Percentiles rank a stretch among this genome's conserved stretches.
These are phyloP conservation scores for Termitomyces sp. DNA, from an alignment of 768 basidiomycete genomes.

Conservation along the genomic window DNA sequence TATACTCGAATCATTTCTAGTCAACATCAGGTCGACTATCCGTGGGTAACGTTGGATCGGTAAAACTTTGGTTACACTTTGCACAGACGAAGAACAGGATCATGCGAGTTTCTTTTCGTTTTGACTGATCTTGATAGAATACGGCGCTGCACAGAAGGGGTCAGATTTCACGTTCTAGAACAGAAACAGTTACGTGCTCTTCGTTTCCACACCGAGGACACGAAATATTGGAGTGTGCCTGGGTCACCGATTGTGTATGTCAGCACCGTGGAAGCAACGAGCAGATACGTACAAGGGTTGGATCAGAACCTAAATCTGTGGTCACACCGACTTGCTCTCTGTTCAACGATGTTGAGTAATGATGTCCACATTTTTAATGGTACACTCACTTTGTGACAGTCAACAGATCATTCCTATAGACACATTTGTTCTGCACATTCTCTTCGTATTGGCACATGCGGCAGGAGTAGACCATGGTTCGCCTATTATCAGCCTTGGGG, in stretches of 20 bases:
- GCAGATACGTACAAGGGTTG: constrained; percentile 62
- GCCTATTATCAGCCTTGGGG: constrained; percentile 84
- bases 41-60: constrained; percentile 56
- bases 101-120: constrained; percentile 94
- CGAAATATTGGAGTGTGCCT: constrained; percentile 80
- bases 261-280: neutral
- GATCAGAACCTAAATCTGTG: constrained; percentile 80
- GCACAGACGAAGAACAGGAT: constrained; percentile 88
- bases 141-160: constrained; percentile 60
- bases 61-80: constrained; percentile 72
- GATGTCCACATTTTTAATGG: constrained; percentile 14
- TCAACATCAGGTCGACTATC: constrained; percentile 34
- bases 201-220: constrained; percentile 81
- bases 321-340: constrained; percentile 95
- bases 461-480: constrained; percentile 86
- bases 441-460: constrained; percentile 88
- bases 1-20: constrained; percentile 7
- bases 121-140: constrained; percentile 95
- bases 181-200: constrained; percentile 47
- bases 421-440: constrained; percentile 80
- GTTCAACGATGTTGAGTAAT: neutral
- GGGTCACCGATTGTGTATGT: neutral
- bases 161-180: neutral
- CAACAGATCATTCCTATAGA: constrained; percentile 90
- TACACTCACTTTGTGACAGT: constrained; percentile 80